phyloP scores from a whole-genome alignment of 2,329 filamentous ascomycete genomes.

The Hypoxylon sp. region DNA sequence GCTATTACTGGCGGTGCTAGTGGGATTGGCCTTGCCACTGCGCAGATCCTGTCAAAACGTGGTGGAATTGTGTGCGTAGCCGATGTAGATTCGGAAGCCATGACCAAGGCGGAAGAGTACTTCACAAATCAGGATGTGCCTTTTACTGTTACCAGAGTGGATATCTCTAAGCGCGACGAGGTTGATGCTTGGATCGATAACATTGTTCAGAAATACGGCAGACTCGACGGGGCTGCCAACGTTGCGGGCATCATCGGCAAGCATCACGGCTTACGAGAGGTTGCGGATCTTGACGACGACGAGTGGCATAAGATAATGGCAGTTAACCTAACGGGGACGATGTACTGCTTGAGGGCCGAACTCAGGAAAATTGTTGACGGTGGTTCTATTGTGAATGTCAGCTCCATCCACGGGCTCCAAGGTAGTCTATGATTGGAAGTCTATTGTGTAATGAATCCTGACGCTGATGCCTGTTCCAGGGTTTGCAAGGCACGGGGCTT shows the following conservation, averaged over 20 bases:
- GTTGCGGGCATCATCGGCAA: slow-evolving; percentile 64
- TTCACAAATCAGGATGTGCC: slow-evolving; percentile 46
- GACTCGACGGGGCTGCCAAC: slow-evolving; percentile 67
- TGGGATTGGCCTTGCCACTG: slow-evolving; percentile 52
- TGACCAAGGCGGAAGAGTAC: slow-evolving; percentile 47
- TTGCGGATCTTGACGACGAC: slow-evolving; percentile 60
- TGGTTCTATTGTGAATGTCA: slow-evolving; percentile 70
- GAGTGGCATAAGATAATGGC: slow-evolving; percentile 63
- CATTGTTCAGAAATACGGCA: slow-evolving; percentile 63
- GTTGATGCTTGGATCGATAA: slow-evolving; percentile 65
- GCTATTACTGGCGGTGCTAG: slow-evolving; percentile 59
- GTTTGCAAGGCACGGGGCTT: slow-evolving; percentile 56
- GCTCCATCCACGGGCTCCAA: slow-evolving; percentile 64
- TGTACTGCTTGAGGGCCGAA: slow-evolving; percentile 63
- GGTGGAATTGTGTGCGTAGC: slow-evolving; percentile 51
- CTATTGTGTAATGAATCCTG: slow-evolving; percentile 20
- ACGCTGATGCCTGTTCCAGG: slow-evolving; percentile 50
- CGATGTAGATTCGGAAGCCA: slow-evolving; percentile 48
- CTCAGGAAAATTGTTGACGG: slow-evolving; percentile 60
- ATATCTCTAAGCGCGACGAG: slow-evolving; percentile 60
- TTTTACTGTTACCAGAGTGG: slow-evolving; percentile 57
- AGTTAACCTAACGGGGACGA: slow-evolving; percentile 64
- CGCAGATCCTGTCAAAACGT: slow-evolving; percentile 49
- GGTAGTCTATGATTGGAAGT: slow-evolving; percentile 54
- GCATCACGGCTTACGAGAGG: slow-evolving; percentile 55